These are phyloP conservation scores for Penicillium ochrochloron DNA, from an alignment of 495 filamentous ascomycete species.

Conservation along the genomic window DNA sequence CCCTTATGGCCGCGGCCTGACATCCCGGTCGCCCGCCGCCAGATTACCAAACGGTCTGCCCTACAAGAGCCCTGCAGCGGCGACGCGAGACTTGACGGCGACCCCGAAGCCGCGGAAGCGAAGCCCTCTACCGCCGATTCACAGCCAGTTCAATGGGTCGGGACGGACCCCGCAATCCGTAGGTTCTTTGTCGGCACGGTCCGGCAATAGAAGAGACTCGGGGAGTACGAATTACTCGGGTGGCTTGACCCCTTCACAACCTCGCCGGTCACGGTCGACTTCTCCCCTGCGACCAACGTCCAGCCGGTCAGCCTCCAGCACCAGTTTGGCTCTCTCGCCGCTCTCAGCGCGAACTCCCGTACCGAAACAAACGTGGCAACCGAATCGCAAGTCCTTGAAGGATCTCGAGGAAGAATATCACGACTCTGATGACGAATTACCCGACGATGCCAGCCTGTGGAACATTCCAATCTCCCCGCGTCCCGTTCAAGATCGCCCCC, in stretches of 20 bases:
- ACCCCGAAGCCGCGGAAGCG: slow-evolving; percentile 52
- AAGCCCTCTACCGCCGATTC: slow-evolving; percentile 40
- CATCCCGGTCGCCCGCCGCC: slow-evolving; percentile 41
- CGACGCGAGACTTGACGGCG: slow-evolving; percentile 49
- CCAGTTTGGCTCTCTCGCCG: slow-evolving; percentile 47
- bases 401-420: slow-evolving; percentile 87
- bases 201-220: slow-evolving; percentile 34
- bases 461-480: slow-evolving; percentile 96
- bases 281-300: slow-evolving; percentile 44
- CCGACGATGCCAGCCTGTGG: slow-evolving; percentile 87
- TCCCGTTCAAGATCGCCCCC: slow-evolving; percentile 66
- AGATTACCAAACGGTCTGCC: slow-evolving; percentile 40
- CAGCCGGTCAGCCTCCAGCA: slow-evolving; percentile 37
- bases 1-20: slow-evolving; percentile 37
- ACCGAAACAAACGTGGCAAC: slow-evolving; percentile 67
- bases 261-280: slow-evolving; percentile 47
- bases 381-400: slow-evolving; percentile 73
- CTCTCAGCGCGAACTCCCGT: slow-evolving; percentile 34
- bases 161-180: slow-evolving; percentile 27
- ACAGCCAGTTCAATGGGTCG: slow-evolving; percentile 36
- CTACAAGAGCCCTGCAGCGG: slow-evolving; percentile 36
- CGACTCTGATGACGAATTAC: slow-evolving; percentile 89
- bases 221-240: slow-evolving; percentile 29
- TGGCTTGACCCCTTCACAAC: slow-evolving; percentile 31
- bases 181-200: slow-evolving; percentile 28